A percentile compares a stretch with the other conserved stretches of the same genome.
phyloP scores from a whole-genome alignment of 192 early-diverging fungal genomes.

The Rhizoclosmatium globosum region DNA sequence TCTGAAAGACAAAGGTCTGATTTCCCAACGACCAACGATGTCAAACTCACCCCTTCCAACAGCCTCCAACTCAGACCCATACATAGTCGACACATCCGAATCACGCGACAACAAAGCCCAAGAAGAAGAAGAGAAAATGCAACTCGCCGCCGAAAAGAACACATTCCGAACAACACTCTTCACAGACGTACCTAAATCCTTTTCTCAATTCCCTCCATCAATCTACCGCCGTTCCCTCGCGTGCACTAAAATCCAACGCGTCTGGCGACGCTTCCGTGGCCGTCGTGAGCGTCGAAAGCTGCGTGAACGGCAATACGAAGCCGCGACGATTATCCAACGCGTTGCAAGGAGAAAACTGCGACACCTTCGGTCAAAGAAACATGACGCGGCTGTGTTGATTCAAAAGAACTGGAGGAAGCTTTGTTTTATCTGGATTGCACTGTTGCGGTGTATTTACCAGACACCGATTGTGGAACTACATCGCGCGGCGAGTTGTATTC shows the following conservation, averaged over 20 bases:
- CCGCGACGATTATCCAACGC: slow-evolving; percentile 62
- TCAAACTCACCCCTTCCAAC: background rate
- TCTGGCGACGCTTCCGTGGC: slow-evolving; percentile 57
- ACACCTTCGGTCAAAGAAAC: slow-evolving; percentile 53
- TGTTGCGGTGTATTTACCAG: slow-evolving; percentile 67
- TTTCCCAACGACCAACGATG: background rate
- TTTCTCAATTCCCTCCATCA: slow-evolving; percentile 66
- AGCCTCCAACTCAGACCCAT: background rate
- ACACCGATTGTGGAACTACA: slow-evolving; percentile 61
- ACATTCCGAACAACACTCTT: slow-evolving; percentile 44
- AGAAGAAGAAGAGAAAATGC: slow-evolving; percentile 47
- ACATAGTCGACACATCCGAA: background rate
- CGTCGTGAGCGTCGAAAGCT: slow-evolving; percentile 48
- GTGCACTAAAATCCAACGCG: slow-evolving; percentile 62
- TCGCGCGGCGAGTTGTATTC: slow-evolving; percentile 56
- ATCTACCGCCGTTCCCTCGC: slow-evolving; percentile 64
- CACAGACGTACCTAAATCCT: slow-evolving; percentile 49
- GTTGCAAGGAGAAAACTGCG: slow-evolving; percentile 58
- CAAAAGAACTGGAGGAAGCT: slow-evolving; percentile 61
- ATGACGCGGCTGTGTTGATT: slow-evolving; percentile 59
- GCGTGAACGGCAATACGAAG: slow-evolving; percentile 56
- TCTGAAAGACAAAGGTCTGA: background rate
- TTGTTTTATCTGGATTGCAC: slow-evolving; percentile 61
- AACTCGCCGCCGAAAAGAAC: slow-evolving; percentile 57
- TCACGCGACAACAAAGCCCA: background rate